Evolutionary conservation across 495 filamentous ascomycete genomes (phyloP).

Genomic region (Annulohypoxylon moriforme): DNA sequence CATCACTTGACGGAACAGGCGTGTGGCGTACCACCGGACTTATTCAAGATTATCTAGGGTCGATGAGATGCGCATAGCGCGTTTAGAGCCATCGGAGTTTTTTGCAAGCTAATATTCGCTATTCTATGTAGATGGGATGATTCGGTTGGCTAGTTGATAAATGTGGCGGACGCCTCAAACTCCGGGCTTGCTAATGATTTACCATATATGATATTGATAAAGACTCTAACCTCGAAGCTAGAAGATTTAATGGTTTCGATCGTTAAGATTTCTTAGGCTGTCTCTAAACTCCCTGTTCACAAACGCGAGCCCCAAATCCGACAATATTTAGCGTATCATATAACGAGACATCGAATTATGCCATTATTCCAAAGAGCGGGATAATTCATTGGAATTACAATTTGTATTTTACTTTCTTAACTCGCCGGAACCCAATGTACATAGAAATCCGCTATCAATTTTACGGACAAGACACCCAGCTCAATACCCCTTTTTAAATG

Average conservation of each 20-base stretch:
- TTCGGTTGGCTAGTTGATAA: neutral
- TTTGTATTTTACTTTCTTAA: conserved; percentile 34
- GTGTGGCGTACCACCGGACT: neutral
- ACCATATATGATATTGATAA: neutral
- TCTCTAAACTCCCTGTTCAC: neutral
- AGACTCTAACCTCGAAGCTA: neutral
- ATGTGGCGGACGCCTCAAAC: neutral
- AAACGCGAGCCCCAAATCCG: neutral
- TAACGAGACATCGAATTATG: neutral
- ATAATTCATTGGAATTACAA: conserved; percentile 13
- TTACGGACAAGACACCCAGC: conserved; percentile 19
- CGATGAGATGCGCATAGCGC: conserved; percentile 10
- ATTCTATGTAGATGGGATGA: neutral
- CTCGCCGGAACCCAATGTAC: conserved; percentile 17
- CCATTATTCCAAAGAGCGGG: neutral
- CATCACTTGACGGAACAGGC: neutral
- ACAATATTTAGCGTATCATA: neutral
- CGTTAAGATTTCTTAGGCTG: neutral
- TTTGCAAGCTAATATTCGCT: neutral
- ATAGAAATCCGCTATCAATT: conserved; percentile 8
- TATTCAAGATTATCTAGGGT: neutral
- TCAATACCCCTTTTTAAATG: conserved; percentile 28
- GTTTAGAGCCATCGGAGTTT: neutral
- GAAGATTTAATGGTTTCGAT: neutral
- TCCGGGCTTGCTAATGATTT: neutral